Percentiles rank a stretch among this genome's conserved stretches.
Conservation (phyloP, 2,329 filamentous ascomycete genomes). For the Aspergillus puulaauensis region DNA sequence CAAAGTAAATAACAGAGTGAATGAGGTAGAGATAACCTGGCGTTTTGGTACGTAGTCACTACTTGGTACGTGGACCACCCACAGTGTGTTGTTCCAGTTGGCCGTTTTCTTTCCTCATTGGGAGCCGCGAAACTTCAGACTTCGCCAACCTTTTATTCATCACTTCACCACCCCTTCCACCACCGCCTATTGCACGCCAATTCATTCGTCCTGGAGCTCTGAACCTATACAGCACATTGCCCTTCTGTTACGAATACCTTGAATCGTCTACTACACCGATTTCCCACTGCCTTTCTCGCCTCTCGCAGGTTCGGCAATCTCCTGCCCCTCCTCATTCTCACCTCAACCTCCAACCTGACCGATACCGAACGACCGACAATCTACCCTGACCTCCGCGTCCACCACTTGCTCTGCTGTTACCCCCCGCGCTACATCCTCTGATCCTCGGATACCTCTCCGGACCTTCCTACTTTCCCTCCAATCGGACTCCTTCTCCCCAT, state of each 20-base stretch:
- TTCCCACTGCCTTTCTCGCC: background rate
- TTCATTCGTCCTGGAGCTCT: background rate
- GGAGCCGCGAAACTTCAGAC: conserved; percentile 8
- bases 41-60: background rate
- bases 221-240: background rate
- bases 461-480: background rate
- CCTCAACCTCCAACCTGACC: conserved; percentile 7
- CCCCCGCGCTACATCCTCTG: background rate
- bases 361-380: conserved; percentile 16
- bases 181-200: background rate
- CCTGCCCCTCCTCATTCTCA: conserved; percentile 20
- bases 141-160: conserved; percentile 1
- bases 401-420: background rate
- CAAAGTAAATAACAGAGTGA: background rate
- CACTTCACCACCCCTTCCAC: background rate
- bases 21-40: background rate
- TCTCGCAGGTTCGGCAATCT: background rate
- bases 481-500: background rate
- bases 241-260: background rate
- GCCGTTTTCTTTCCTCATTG: conserved; percentile 6
- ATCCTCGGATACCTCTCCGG: background rate
- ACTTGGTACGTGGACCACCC: conserved; percentile 9
- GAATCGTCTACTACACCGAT: background rate
- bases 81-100: background rate
- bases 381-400: conserved; percentile 9